These are phyloP conservation scores for Aspergillus bridgeri DNA, from an alignment of 495 filamentous ascomycete genomes.

Conservation along the genomic window DNA sequence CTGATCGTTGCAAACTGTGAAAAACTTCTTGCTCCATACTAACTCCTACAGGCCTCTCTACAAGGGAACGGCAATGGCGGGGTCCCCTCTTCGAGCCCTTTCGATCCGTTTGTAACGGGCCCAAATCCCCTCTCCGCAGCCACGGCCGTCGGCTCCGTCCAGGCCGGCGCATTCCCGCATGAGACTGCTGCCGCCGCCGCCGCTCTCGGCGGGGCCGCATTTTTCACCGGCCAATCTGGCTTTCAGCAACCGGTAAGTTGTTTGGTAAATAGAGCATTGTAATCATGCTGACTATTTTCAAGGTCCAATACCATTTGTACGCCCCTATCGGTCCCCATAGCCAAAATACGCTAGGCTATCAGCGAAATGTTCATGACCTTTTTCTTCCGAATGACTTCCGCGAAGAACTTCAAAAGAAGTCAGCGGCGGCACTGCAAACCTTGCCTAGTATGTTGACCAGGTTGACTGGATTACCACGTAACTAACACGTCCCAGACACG, in stretches of 20 bases:
- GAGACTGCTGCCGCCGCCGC: constrained; percentile 50
- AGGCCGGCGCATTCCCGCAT: constrained; percentile 65
- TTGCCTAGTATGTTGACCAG: constrained; percentile 64
- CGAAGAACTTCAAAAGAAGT: constrained; percentile 85
- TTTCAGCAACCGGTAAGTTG: constrained; percentile 65
- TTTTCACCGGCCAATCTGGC: constrained; percentile 51
- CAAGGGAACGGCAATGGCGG: constrained; percentile 40
- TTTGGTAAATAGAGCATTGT: no score
- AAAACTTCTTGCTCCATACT: no score
- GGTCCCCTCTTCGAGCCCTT: constrained; percentile 33
- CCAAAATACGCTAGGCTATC: constrained; percentile 74
- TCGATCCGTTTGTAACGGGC: constrained; percentile 61
- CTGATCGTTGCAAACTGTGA: no score
- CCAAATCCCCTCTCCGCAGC: constrained; percentile 51
- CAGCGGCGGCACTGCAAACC: constrained; percentile 77
- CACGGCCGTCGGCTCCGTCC: constrained; percentile 42
- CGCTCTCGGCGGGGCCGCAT: constrained; percentile 49
- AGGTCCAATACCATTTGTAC: constrained; percentile 91
- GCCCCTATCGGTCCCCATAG: constrained; percentile 79
- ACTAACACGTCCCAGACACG: constrained; percentile 47
- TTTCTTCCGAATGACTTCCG: constrained; percentile 82
- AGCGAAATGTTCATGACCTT: constrained; percentile 80
- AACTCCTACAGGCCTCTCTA: constrained; percentile 29
- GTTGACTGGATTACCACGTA: not conserved
- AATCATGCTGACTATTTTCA: constrained; percentile 9